These are phyloP conservation scores for Xerocomellus amylosporus DNA, from an alignment of 768 basidiomycete species.

Conservation along the genomic window DNA sequence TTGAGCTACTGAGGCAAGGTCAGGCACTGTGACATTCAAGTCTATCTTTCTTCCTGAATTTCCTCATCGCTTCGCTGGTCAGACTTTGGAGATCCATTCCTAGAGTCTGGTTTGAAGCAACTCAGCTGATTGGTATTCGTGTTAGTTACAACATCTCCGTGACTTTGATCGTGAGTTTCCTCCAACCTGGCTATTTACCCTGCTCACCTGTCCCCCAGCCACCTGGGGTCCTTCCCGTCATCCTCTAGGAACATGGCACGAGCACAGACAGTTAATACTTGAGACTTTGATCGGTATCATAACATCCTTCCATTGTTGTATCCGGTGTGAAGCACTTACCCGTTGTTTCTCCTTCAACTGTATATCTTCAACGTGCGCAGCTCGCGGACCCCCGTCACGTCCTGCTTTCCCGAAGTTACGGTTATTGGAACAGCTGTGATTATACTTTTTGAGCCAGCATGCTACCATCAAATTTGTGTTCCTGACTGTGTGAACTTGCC, in stretches of 20 bases:
- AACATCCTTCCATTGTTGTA: constrained; percentile 1
- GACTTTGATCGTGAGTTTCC: constrained; percentile 8
- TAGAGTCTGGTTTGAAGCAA: constrained; percentile 35
- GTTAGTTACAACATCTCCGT: background rate
- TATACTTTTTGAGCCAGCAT: background rate
- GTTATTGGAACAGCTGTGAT: background rate
- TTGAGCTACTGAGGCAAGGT: constrained; percentile 58
- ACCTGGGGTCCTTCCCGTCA: background rate
- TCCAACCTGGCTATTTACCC: background rate
- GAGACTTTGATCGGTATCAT: background rate
- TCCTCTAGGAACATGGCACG: background rate
- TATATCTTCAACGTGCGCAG: background rate
- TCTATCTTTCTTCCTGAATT: constrained; percentile 2
- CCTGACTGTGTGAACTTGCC: background rate
- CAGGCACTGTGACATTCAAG: constrained; percentile 2
- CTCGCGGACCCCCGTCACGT: background rate
- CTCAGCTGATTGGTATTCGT: constrained; percentile 15
- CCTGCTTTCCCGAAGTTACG: background rate
- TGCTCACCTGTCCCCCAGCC: constrained; percentile 3
- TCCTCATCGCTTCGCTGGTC: constrained; percentile 1
- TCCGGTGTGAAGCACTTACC: background rate
- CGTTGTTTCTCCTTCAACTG: background rate
- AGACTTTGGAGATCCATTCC: constrained; percentile 60
- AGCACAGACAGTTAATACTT: background rate
- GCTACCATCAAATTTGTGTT: background rate